These are phyloP conservation scores for Glycine latifolia DNA, from an alignment of 306 rosid genomes.

Conservation along the genomic window DNA sequence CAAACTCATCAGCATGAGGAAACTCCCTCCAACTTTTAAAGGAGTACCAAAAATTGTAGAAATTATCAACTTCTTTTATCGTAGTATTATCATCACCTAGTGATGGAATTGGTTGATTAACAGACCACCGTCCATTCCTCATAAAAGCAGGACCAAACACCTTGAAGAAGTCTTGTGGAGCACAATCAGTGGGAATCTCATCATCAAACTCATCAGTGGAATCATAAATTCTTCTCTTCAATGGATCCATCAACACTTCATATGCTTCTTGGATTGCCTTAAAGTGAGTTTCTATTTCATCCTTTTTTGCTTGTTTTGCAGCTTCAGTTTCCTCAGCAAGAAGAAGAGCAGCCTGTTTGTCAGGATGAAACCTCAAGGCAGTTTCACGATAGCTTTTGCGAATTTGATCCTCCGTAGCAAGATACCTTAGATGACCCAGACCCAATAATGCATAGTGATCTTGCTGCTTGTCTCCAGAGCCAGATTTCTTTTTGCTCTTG, in stretches of 20 bases:
- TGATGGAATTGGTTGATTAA: conserved; percentile 75
- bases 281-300: conserved; percentile 88
- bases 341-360: conserved; percentile 89
- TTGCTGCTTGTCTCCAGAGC: conserved; percentile 72
- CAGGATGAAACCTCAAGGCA: conserved; percentile 95
- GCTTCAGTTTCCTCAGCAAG: conserved; percentile 88
- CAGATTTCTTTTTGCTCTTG: conserved; percentile 91
- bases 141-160: conserved; percentile 94
- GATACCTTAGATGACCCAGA: conserved; percentile 87
- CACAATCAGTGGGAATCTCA: conserved; percentile 94
- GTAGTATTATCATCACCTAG: conserved; percentile 87
- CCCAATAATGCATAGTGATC: conserved; percentile 98
- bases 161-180: conserved; percentile 88
- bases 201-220: conserved; percentile 99
- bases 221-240: conserved; percentile 92
- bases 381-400: conserved; percentile 91
- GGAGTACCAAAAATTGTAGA: conserved; percentile 91
- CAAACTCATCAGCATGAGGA: conserved; percentile 96
- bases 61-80: conserved; percentile 72
- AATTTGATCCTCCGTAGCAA: conserved; percentile 96
- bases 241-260: conserved; percentile 79
- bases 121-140: conserved; percentile 98
- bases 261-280: conserved; percentile 95
- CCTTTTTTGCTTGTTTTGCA: conserved; percentile 82
- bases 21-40: conserved; percentile 99